Evolutionary conservation across 257 asterid species (phyloP).

Genomic region (Catharanthus roseus): DNA sequence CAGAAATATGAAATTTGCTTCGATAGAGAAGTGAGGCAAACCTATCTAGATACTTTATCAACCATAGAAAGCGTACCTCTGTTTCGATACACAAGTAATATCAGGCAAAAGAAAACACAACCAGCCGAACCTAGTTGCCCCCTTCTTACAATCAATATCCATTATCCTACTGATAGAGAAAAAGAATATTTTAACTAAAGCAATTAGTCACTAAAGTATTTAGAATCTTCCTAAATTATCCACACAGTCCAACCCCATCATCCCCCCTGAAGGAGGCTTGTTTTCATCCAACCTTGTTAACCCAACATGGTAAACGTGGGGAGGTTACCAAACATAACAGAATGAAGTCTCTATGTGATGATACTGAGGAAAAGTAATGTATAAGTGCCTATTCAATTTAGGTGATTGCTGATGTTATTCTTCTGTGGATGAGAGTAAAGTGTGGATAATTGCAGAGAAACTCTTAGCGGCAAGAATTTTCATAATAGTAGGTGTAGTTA

Average conservation of each 20-base stretch:
- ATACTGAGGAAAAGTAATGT: background rate
- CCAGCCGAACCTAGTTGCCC: background rate
- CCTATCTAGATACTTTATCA: background rate
- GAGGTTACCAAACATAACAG: background rate
- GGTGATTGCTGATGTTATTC: background rate
- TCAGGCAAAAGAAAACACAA: background rate
- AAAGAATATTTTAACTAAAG: background rate
- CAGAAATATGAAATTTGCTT: background rate
- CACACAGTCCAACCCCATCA: too few species aligned
- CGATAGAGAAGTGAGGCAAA: background rate
- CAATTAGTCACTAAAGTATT: background rate
- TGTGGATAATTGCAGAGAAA: background rate
- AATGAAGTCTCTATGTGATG: background rate
- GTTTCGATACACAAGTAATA: background rate
- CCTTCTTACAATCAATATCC: background rate
- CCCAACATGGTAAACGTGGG: background rate
- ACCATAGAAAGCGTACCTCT: background rate
- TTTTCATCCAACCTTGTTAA: background rate
- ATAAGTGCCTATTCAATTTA: background rate
- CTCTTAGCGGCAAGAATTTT: background rate
- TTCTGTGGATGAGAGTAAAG: background rate
- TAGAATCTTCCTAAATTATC: too few species aligned
- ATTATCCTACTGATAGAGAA: background rate
- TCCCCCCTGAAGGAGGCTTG: background rate
- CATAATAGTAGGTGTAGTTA: background rate